These are phyloP conservation scores for Lumnitzera racemosa DNA, from an alignment of 345 rosid genomes.

Conservation along the genomic window DNA sequence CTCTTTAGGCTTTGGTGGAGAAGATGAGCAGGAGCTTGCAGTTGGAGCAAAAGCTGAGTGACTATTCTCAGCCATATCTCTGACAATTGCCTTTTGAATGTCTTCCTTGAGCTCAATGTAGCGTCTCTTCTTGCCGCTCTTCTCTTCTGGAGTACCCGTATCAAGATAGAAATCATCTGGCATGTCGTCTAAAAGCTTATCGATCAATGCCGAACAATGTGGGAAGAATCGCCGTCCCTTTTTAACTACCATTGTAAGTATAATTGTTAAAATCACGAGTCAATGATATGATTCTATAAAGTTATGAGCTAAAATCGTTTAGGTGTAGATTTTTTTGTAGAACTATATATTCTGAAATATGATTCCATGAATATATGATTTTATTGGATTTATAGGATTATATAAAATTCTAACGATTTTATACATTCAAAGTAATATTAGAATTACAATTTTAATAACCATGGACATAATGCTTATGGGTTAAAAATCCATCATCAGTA, in stretches of 20 bases:
- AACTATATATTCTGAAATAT: too few relatives aligned
- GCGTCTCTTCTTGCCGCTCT: slow-evolving; percentile 25
- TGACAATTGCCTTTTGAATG: slow-evolving; percentile 31
- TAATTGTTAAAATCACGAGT: too few relatives aligned
- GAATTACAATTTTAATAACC: too few relatives aligned
- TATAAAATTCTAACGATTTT: too few relatives aligned
- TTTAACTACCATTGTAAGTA: slow-evolving; percentile 28
- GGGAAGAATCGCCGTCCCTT: slow-evolving; percentile 33
- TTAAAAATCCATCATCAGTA: too few relatives aligned
- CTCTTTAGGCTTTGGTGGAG: slow-evolving; percentile 20
- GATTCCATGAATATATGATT: too few relatives aligned
- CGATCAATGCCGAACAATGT: slow-evolving; percentile 33
- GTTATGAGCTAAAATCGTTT: too few relatives aligned
- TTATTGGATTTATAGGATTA: too few relatives aligned
- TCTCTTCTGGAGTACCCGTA: slow-evolving; percentile 33
- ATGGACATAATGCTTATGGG: too few relatives aligned
- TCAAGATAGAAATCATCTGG: slow-evolving; percentile 26
- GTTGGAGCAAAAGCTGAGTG: slow-evolving; percentile 11
- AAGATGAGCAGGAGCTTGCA: slow-evolving; percentile 13
- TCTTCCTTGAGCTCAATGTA: slow-evolving; percentile 37
- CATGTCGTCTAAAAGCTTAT: slow-evolving; percentile 24
- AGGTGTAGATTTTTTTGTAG: too few relatives aligned
- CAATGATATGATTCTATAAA: too few relatives aligned
- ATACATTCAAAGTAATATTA: too few relatives aligned
- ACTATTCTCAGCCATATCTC: slow-evolving; percentile 29